Evolutionary conservation across 495 filamentous ascomycete genomes (phyloP).

Genomic region (Glonium stellatum): DNA sequence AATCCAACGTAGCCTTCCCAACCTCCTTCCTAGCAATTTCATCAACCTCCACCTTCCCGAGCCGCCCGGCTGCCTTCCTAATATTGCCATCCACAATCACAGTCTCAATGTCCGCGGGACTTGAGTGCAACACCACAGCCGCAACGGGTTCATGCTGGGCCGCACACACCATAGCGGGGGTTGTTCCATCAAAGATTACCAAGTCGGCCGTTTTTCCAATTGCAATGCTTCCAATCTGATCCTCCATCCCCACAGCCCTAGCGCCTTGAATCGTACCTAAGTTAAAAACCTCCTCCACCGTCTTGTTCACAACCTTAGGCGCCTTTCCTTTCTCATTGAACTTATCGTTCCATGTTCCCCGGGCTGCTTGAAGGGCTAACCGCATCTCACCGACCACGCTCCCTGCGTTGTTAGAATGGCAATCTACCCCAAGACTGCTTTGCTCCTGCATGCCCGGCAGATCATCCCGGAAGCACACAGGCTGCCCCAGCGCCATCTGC

Average conservation of each 20-base stretch:
- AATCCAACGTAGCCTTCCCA: constrained; percentile 22
- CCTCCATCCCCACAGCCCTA: constrained; percentile 38
- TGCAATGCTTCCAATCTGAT: constrained; percentile 40
- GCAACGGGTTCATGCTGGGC: constrained; percentile 41
- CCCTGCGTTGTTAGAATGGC: constrained; percentile 40
- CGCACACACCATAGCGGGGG: constrained; percentile 41
- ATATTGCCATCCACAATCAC: constrained; percentile 45
- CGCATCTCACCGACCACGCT: constrained; percentile 44
- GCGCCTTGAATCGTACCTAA: constrained; percentile 46
- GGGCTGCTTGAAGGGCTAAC: constrained; percentile 39
- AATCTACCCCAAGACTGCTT: constrained; percentile 44
- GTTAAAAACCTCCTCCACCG: constrained; percentile 44
- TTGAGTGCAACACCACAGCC: constrained; percentile 43
- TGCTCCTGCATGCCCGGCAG: constrained; percentile 2
- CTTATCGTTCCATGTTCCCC: constrained; percentile 31
- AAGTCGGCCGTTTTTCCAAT: constrained; percentile 46
- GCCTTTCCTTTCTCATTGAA: constrained; percentile 29
- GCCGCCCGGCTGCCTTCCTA: constrained; percentile 35
- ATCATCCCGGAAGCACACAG: constrained; percentile 12
- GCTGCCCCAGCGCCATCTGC: constrained; percentile 22
- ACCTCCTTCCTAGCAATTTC: constrained; percentile 18
- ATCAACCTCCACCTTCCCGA: constrained; percentile 28
- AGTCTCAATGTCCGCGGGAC: constrained; percentile 41
- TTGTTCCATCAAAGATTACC: constrained; percentile 40
- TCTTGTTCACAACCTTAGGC: constrained; percentile 31